Base-by-base conservation (phyloP, 305 asterid species). In the Plantago coronopus region DNA sequence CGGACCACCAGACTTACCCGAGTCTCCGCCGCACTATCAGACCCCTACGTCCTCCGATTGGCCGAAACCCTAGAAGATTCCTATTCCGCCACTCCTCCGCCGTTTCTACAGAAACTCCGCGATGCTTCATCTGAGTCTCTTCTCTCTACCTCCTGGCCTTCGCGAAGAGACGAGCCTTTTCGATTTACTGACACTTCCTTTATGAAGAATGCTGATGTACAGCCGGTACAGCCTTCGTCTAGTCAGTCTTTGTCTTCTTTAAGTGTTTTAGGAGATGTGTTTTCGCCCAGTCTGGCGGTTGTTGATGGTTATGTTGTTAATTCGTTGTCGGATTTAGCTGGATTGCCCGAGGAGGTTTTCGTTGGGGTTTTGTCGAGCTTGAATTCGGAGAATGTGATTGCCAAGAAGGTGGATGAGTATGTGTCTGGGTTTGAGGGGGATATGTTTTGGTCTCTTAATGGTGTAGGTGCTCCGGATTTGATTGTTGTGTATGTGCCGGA, bases 21-120 rank as follows among this genome's bases (percentile, higher is more conserved):
- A 64, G 61, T 69, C 23, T 66, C 66, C 59, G 81, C 89, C 65
- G 71, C 68, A 68, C 78, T 91, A 54, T 91, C 96, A 8, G 98
- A 91, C 82, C 97, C 96, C 3, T 70, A 74, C 62, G 95, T 90
- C 17, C 87, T 86, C 59, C 85, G 84, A 21, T 69, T 93, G 17
- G 98, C 98, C n/a, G 97, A 89, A 69, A 80, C 89, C 7, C 87
- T 93, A 45, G 97, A 93, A 66, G 98, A 93, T 69, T 83, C 93
- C 15, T 62, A 72, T 7, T 55, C 85, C 19, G 37, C 73, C 10
- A 42, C 88, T 27, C 67, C 87, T 14, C 67, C 84, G 21, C 77
- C 82, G 40, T 83, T 80, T 29, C 83, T 91, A 25, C 91, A 79
- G 74, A 84, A 84, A 70, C 83, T 89, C 4, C 71, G 94, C 44